phyloP scores from a whole-genome alignment of 2,329 filamentous ascomycete genomes.

The Blastomyces parvus region DNA sequence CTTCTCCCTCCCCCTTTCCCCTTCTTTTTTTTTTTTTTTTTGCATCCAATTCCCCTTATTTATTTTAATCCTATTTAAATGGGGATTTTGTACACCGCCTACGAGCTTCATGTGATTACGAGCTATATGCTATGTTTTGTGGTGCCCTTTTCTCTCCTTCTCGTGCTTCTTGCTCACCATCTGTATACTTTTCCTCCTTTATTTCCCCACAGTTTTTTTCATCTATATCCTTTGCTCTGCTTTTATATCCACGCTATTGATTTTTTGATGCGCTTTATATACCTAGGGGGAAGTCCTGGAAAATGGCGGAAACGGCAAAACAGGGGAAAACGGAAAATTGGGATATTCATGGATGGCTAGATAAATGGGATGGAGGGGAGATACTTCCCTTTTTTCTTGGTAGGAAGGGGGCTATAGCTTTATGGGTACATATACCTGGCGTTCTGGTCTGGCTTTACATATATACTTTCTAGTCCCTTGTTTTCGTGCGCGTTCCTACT shows the following conservation, averaged over 20 bases:
- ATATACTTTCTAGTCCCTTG: not conserved
- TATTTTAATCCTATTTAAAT: not conserved
- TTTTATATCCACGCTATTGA: not conserved
- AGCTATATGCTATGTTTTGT: conserved; percentile 4
- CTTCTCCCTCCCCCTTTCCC: not conserved
- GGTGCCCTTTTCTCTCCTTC: not conserved
- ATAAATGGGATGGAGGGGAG: not conserved
- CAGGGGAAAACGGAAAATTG: not conserved
- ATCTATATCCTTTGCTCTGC: not conserved
- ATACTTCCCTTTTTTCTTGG: not conserved
- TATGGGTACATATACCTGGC: not conserved
- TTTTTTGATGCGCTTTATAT: not conserved
- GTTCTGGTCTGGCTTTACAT: not conserved
- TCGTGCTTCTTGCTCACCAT: too few species aligned
- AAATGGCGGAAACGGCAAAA: not conserved
- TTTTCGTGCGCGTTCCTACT: not conserved
- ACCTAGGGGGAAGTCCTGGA: not conserved
- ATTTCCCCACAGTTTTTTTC: not conserved
- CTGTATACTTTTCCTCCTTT: not conserved
- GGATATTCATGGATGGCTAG: not conserved
- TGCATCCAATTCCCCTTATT: not conserved
- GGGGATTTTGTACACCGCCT: not conserved
- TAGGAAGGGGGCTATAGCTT: not conserved
- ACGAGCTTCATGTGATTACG: not conserved
- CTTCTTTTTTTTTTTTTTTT: too few species aligned